Evolutionary conservation across 2,329 filamentous ascomycete species (phyloP), one percentile per base, ranked within the genome.

Genomic region (Apiospora sp.): DNA sequence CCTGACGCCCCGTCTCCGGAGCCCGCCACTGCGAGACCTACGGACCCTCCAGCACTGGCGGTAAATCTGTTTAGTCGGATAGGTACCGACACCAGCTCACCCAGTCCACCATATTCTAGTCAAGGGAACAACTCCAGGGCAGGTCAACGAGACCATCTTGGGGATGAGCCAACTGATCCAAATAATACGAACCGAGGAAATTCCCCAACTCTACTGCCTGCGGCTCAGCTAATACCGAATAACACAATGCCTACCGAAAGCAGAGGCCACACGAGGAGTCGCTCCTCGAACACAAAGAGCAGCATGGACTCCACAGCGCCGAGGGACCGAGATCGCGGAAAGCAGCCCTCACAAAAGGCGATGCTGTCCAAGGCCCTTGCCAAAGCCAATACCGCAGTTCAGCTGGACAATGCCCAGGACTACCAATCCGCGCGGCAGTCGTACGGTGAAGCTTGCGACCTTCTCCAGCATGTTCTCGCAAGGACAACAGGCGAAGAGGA

Each of bases 341-440:
- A 83, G 30, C 83, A 84, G 48, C 90, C 90, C 19, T 94, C 93
- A 1, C 93, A 98, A 81, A 98, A 98, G 85, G 93, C 92, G 14
- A 98, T 98, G 95, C 88, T 99, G 48, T 98, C 96, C n/a, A 94
- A 93, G 77, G 96, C 96, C 0, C 86, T 99, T 71, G 93, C 97
- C 80, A 98, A 98, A 84, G 96, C 96, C 69, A 98, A 99, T 80
- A 96, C 94, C 16, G 96, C 96, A 30, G 96, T 99, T 37, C 89
- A 98, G 76, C 89, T 99, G 54, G 96, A 99, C 83, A 98, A 98
- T 88, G 95, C 94, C 19, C 94, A 96, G 79, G 98, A 98, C 79
- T 96, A 96, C 75, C 94, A 96, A 81, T 95, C 94, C 54, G 96
- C 96, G 24, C 92, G 97, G 80, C 91, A 94, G 78, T 95, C 96